Base-by-base conservation (phyloP, 2,329 filamentous ascomycete species). In the Elsinoe batatas region DNA sequence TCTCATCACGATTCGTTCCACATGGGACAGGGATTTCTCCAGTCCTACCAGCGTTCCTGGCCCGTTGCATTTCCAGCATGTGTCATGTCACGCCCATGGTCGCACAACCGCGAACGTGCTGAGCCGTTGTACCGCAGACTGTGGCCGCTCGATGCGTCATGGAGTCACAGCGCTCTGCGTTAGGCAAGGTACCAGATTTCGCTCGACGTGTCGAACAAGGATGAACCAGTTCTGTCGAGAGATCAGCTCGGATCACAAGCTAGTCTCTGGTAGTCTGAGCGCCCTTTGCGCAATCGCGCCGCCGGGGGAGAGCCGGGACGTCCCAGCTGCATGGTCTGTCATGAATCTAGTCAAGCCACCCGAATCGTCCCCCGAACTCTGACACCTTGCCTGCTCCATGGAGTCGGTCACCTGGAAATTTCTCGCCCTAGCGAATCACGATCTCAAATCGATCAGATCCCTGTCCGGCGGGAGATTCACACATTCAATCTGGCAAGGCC, bases 241-340 rank as follows among this genome's bases (percentile, higher is more conserved):
- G 32, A 36, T 37, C 33, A 26, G 33, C 47, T 38, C 35, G 26
- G 18, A 22, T 26, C 26, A 10, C 47, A 18, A 15, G 47, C 35
- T 51, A 36, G 32, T 37, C 47, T 51, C 47, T 51, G 17, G 18
- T 51, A 37, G 18, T 20, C 47, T 36, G 47, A 20, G 35, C 32
- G 47, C 22, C 47, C 18, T 26, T 49, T 37, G 47, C 47, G 47
- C 47, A 36, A 51, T 51, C 13, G 47, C 33, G 47, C n/a, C 47
- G 13, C 47, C n/a, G 47, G 47, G 47, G 47, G 32, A 37, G 15
- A 17, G 26, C 15, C 47, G 26, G 47, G n/a, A 51, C 11, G 33
- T 35, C 47, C 47, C 47, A 51, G 15, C 32, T 51, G 47, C 47
- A 51, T 51, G 47, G 47, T 33, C 47, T 38, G 47, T 35, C 33